phyloP scores from a whole-genome alignment of 768 basidiomycete genomes.

The Pholiota conissans region DNA sequence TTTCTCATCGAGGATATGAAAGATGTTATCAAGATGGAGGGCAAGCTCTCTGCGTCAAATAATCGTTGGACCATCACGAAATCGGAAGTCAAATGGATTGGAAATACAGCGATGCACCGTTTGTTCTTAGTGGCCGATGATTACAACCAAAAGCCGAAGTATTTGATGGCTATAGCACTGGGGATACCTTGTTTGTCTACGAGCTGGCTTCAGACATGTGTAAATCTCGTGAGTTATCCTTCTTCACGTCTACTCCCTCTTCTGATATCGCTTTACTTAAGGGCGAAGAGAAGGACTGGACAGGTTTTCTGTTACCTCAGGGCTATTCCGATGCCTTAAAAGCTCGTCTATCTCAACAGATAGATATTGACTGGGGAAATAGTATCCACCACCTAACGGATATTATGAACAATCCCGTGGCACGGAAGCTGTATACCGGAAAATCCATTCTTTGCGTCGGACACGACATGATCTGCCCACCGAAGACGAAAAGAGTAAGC shows the following conservation, averaged over 20 bases:
- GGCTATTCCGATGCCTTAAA: conserved; percentile 48
- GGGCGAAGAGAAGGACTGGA: conserved; percentile 57
- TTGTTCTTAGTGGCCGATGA: conserved; percentile 72
- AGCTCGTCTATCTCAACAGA: conserved; percentile 43
- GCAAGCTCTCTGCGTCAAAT: conserved; percentile 38
- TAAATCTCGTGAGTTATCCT: conserved; percentile 28
- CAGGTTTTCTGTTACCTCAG: conserved; percentile 62
- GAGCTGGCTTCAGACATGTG: conserved; percentile 50
- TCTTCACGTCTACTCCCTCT: neutral
- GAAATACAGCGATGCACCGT: conserved; percentile 43
- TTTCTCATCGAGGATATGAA: conserved; percentile 63
- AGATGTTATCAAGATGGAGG: conserved; percentile 55
- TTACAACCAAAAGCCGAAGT: conserved; percentile 73
- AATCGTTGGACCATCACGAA: conserved; percentile 55
- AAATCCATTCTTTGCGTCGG: conserved; percentile 64
- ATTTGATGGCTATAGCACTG: conserved; percentile 76
- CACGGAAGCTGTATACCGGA: conserved; percentile 55
- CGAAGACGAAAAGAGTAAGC: conserved; percentile 39
- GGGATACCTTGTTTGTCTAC: conserved; percentile 80
- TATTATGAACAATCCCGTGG: conserved; percentile 58
- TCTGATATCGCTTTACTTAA: conserved; percentile 16
- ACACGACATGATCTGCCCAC: conserved; percentile 49
- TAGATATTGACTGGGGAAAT: conserved; percentile 49
- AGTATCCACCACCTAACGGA: conserved; percentile 51
- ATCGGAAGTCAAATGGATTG: conserved; percentile 47